These are phyloP conservation scores for Lasiodiplodia sp. DNA, from an alignment of 2,329 filamentous ascomycete species.

Conservation along the genomic window DNA sequence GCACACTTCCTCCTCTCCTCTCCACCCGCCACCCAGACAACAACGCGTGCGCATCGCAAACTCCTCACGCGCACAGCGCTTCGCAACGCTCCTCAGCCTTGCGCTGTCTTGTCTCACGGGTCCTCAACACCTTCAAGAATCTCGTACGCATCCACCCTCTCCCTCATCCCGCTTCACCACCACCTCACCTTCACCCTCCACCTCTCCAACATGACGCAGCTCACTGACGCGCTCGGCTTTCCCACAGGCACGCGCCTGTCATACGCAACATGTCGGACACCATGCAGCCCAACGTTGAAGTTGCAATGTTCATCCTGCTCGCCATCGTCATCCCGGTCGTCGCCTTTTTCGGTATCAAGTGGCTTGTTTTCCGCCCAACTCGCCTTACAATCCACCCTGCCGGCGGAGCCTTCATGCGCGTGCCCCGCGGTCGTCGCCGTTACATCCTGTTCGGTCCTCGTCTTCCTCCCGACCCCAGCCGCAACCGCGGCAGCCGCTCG, in stretches of 20 bases:
- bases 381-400: not conserved
- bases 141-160: too few species aligned
- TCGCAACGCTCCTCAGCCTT: not conserved
- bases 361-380: not conserved
- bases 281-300: not conserved
- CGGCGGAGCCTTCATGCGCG: not conserved
- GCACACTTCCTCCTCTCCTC: not conserved
- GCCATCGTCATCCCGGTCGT: not conserved
- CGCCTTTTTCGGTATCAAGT: not conserved
- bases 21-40: not conserved
- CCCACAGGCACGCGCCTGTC: constrained; percentile 27
- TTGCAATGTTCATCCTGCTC: not conserved
- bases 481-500: not conserved
- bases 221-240: too few species aligned
- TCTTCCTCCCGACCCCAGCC: not conserved
- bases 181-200: too few species aligned
- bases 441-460: not conserved
- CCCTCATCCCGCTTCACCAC: too few species aligned
- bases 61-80: not conserved
- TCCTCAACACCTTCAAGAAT: too few species aligned
- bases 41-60: not conserved
- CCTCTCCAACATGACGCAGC: too few species aligned
- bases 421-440: not conserved
- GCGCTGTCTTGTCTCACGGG: not conserved
- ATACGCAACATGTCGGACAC: constrained; percentile 18